Conservation (phyloP, 805 yeast species). For the Ogataea salicorniae region DNA sequence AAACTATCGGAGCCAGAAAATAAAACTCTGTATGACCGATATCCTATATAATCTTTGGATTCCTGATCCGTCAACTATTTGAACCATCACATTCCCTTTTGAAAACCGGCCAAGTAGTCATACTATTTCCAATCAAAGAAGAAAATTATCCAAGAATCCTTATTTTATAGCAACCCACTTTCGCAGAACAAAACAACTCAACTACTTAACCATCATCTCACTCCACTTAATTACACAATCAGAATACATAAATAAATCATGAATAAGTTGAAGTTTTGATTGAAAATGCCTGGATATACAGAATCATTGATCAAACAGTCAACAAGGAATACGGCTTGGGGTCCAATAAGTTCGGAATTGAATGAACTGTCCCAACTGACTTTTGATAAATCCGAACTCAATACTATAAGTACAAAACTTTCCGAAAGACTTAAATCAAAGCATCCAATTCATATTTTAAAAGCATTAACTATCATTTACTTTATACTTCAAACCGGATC, state of each 20-base stretch:
- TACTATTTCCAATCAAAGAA: too few species aligned
- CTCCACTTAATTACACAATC: too few species aligned
- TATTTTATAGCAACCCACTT: too few species aligned
- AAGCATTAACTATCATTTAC: slow-evolving; percentile 47
- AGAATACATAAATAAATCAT: slow-evolving; percentile 7
- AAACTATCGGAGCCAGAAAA: too few species aligned
- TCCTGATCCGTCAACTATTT: too few species aligned
- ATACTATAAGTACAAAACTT: slow-evolving; percentile 36
- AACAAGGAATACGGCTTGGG: slow-evolving; percentile 45
- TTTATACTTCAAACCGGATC: slow-evolving; percentile 53
- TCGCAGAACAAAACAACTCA: too few species aligned
- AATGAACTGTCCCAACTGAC: slow-evolving; percentile 47
- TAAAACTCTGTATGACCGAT: too few species aligned
- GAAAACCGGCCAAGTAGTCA: too few species aligned
- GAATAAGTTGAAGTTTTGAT: slow-evolving; percentile 24
- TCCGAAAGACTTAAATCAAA: slow-evolving; percentile 35
- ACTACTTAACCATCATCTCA: too few species aligned
- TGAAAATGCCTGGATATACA: slow-evolving; percentile 28
- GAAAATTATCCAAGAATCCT: too few species aligned
- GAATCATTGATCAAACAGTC: slow-evolving; percentile 35
- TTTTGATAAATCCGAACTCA: slow-evolving; percentile 33
- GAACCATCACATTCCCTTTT: too few species aligned
- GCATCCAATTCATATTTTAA: slow-evolving; percentile 38
- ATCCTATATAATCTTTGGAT: too few species aligned
- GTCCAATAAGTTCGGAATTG: slow-evolving; percentile 50